Conservation (phyloP, 2,329 filamentous ascomycete species). For the Neopestalotiopsis clavispora region DNA sequence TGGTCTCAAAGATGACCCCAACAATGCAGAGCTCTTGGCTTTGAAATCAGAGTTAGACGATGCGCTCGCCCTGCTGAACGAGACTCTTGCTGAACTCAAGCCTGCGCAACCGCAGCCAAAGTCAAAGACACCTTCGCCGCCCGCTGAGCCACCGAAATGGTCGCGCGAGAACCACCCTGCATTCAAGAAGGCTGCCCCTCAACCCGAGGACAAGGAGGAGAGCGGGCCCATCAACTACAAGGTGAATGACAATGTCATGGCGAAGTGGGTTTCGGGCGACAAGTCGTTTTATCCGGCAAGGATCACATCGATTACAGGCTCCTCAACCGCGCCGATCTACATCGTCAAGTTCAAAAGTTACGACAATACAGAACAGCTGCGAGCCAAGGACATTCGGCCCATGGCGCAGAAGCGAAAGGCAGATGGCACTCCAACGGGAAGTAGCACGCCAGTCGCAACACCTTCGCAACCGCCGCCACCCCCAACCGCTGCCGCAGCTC, state of each 20-base stretch:
- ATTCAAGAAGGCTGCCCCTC: conserved; percentile 62
- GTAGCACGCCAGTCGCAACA: conserved; percentile 39
- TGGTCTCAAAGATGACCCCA: conserved; percentile 79
- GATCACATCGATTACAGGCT: conserved; percentile 93
- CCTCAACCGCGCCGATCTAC: conserved; percentile 88
- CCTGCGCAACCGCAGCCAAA: conserved; percentile 56
- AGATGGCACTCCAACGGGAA: conserved; percentile 69
- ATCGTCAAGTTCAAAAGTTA: conserved; percentile 96
- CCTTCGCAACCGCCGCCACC: conserved; percentile 37
- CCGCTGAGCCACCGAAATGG: conserved; percentile 73
- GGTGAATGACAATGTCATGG: conserved; percentile 88
- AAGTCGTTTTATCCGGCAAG: conserved; percentile 89
- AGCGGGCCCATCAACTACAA: conserved; percentile 67
- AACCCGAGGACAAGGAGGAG: conserved; percentile 58
- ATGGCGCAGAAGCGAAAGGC: conserved; percentile 84
- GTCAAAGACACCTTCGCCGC: conserved; percentile 48
- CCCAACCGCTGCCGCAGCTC: conserved; percentile 37
- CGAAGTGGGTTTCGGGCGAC: conserved; percentile 90
- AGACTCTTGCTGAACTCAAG: conserved; percentile 81
- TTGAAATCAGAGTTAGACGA: conserved; percentile 82
- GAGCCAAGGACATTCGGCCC: conserved; percentile 82
- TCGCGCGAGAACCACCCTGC: conserved; percentile 81
- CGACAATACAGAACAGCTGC: conserved; percentile 80
- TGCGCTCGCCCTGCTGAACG: conserved; percentile 79
- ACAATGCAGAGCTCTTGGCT: conserved; percentile 76